Conservation (phyloP, 805 yeast species). For the Candida cerambycidarum region DNA sequence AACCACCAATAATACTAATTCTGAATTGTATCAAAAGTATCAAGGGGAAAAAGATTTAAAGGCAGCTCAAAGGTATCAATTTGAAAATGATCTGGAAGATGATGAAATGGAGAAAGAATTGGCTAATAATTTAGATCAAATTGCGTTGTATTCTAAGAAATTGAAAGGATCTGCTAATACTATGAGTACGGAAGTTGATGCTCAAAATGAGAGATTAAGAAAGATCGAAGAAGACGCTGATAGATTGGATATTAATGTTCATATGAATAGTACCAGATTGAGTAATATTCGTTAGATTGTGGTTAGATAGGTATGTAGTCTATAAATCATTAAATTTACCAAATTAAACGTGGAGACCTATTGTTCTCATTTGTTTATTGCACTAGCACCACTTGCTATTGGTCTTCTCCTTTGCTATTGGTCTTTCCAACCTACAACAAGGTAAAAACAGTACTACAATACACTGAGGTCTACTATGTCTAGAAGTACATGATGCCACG, state of each 20-base stretch:
- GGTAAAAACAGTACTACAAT: no score
- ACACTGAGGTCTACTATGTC: no score
- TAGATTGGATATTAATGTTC: slow-evolving; percentile 78
- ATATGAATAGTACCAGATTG: slow-evolving; percentile 69
- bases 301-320: no score
- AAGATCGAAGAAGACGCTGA: slow-evolving; percentile 84
- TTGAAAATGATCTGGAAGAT: slow-evolving; percentile 90
- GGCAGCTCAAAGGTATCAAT: slow-evolving; percentile 70
- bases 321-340: no score
- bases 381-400: no score
- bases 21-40: slow-evolving; percentile 45
- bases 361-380: no score
- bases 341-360: no score
- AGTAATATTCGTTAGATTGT: slow-evolving; percentile 46
- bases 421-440: no score
- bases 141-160: slow-evolving; percentile 64
- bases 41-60: slow-evolving; percentile 52
- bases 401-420: no score
- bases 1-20: slow-evolving; percentile 36
- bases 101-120: slow-evolving; percentile 89
- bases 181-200: slow-evolving; percentile 72
- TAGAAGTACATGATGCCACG: no score
- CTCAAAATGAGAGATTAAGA: slow-evolving; percentile 72
- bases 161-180: slow-evolving; percentile 71
- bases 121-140: slow-evolving; percentile 78